Evolutionary conservation across 345 rosid species (phyloP).

Genomic region (Gossypium herbaceum): DNA sequence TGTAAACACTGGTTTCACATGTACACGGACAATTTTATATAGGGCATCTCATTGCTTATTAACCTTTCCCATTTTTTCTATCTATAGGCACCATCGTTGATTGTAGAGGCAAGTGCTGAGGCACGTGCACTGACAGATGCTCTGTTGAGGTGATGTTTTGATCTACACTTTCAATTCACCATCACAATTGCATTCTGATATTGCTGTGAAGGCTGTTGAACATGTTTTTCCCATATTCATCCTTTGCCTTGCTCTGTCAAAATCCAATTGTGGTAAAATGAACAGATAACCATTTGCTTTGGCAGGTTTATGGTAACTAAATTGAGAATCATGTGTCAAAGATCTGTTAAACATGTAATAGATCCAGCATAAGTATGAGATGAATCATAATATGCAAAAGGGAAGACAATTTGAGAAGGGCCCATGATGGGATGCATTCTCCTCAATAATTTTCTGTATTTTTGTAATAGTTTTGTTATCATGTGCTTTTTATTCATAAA

Average conservation of each 20-base stretch:
- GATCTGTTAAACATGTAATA: background rate
- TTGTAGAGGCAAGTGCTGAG: constrained; percentile 79
- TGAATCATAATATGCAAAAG: background rate
- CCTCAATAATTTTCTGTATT: background rate
- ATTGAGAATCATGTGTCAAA: background rate
- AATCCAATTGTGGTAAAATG: background rate
- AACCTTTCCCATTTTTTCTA: constrained; percentile 11
- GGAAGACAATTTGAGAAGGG: background rate
- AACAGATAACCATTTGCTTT: background rate
- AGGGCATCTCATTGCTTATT: constrained; percentile 6
- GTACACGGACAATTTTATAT: background rate
- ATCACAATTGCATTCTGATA: constrained; percentile 4
- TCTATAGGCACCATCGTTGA: constrained; percentile 77
- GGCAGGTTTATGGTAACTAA: background rate
- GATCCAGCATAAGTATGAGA: background rate
- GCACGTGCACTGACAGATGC: constrained; percentile 71
- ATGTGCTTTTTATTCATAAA: background rate
- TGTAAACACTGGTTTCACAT: background rate
- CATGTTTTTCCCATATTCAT: background rate
- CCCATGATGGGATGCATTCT: background rate
- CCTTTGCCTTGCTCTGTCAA: background rate
- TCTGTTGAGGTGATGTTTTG: constrained; percentile 59
- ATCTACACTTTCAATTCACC: constrained; percentile 5
- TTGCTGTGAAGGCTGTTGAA: background rate
- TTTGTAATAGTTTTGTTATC: background rate